Conservation (phyloP, 192 early-diverging fungal genomes). For the Coemansia sp. region DNA sequence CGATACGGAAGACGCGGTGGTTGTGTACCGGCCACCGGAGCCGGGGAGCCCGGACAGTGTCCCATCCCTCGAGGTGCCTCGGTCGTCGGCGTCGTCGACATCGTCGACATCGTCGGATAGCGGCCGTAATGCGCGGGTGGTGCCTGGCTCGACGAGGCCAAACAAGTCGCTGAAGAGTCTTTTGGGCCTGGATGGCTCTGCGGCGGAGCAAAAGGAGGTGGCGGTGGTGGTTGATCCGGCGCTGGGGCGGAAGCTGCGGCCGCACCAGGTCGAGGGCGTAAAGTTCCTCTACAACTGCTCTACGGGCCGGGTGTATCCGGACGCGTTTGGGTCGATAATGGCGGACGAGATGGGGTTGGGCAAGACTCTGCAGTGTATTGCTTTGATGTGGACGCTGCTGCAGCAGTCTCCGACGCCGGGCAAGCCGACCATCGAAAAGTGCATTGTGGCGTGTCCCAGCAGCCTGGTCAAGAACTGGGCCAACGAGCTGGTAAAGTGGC, state of each 20-base stretch:
- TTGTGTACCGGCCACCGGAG: constrained; percentile 72
- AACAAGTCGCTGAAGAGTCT: constrained; percentile 51
- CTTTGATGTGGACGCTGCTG: constrained; percentile 95
- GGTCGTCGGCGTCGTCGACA: constrained; percentile 4
- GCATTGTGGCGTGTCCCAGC: constrained; percentile 94
- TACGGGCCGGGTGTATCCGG: constrained; percentile 66
- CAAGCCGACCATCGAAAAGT: constrained; percentile 93
- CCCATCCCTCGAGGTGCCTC: constrained; percentile 46
- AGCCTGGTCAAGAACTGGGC: constrained; percentile 97
- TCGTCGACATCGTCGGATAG: background rate
- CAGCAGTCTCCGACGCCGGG: constrained; percentile 81
- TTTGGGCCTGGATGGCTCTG: constrained; percentile 30
- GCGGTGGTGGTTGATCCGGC: constrained; percentile 85
- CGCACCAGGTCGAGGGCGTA: constrained; percentile 97
- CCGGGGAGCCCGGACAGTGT: constrained; percentile 49
- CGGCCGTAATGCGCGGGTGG: background rate
- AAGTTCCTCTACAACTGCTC: constrained; percentile 92
- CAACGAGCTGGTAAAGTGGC: constrained; percentile 96
- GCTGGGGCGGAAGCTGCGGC: constrained; percentile 76
- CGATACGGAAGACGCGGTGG: constrained; percentile 72
- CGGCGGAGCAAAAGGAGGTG: constrained; percentile 25
- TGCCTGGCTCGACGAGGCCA: constrained; percentile 7
- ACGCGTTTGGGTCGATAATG: constrained; percentile 95
- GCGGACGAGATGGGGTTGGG: constrained; percentile 97
- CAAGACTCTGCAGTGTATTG: constrained; percentile 86